Evolutionary conservation across 371 early-diverging fungal species (phyloP).

Genomic region (Rhizopus microsporus): DNA sequence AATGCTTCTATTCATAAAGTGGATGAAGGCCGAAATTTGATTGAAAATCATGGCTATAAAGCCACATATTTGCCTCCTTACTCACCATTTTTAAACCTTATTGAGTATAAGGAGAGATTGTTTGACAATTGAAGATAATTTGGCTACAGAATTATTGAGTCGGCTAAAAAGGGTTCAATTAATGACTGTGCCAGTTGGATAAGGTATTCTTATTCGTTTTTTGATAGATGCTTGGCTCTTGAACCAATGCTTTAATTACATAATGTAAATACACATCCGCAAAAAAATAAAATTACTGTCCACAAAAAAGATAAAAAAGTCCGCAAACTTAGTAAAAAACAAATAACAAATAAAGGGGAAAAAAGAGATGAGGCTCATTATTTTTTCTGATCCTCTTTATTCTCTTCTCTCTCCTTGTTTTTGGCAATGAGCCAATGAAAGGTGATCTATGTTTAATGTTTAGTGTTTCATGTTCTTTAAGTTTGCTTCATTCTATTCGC

Average conservation of each 20-base stretch:
- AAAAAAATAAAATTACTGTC: too few species aligned
- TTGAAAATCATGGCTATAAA: slow-evolving; percentile 15
- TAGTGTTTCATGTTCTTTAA: too few species aligned
- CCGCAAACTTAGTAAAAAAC: slow-evolving; percentile 1
- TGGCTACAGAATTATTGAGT: slow-evolving; percentile 20
- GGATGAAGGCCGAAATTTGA: slow-evolving; percentile 8
- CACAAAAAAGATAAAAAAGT: too few species aligned
- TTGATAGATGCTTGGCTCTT: slow-evolving; percentile 19
- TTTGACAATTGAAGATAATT: slow-evolving; percentile 19
- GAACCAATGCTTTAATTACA: slow-evolving; percentile 12
- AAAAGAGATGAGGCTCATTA: too few species aligned
- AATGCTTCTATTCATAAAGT: slow-evolving; percentile 18
- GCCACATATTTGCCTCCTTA: slow-evolving; percentile 14
- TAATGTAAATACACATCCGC: background rate
- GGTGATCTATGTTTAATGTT: too few species aligned
- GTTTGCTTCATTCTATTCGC: too few species aligned
- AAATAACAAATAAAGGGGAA: too few species aligned
- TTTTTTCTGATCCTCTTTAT: too few species aligned
- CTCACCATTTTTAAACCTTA: slow-evolving; percentile 19
- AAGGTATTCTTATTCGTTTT: slow-evolving; percentile 21
- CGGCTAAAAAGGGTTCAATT: too few species aligned
- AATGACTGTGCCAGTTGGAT: slow-evolving; percentile 22
- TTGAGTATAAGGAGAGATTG: slow-evolving; percentile 20
- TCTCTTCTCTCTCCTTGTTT: too few species aligned
- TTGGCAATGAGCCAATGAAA: too few species aligned